Conservation (phyloP, 2,329 filamentous ascomycete species). For the Phialophora expanda region DNA sequence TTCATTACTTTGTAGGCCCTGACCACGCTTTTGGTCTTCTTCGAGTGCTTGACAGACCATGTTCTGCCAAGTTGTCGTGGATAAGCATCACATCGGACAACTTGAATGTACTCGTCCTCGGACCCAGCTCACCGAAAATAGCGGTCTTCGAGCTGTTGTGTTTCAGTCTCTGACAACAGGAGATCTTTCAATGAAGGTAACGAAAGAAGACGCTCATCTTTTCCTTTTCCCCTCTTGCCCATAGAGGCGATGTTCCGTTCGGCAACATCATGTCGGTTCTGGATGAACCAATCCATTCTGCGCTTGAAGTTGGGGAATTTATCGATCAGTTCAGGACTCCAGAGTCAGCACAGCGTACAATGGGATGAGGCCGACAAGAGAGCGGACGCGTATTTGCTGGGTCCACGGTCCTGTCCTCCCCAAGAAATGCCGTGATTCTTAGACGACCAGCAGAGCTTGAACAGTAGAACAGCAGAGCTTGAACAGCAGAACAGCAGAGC, state of each 20-base stretch:
- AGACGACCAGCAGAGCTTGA: no score
- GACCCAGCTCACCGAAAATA: conserved; percentile 73
- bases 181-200: conserved; percentile 68
- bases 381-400: conserved; percentile 88
- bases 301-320: conserved; percentile 92
- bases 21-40: conserved; percentile 69
- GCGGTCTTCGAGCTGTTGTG: conserved; percentile 64
- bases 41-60: conserved; percentile 71
- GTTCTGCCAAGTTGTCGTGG: conserved; percentile 67
- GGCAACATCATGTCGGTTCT: conserved; percentile 82
- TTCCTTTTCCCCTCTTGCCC: conserved; percentile 82
- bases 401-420: conserved; percentile 91
- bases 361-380: conserved; percentile 90
- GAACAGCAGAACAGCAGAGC: no score
- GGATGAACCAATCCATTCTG: conserved; percentile 90
- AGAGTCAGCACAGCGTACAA: conserved; percentile 90
- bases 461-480: no score
- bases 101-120: conserved; percentile 67
- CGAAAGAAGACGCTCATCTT: conserved; percentile 83
- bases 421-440: conserved; percentile 97
- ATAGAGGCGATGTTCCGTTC: conserved; percentile 96
- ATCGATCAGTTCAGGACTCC: conserved; percentile 90
- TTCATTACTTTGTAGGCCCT: conserved; percentile 59
- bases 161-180: conserved; percentile 62
- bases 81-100: conserved; percentile 68